Conservation (phyloP, 129 eudicot genomes). For the Saposhnikovia divaricata region DNA sequence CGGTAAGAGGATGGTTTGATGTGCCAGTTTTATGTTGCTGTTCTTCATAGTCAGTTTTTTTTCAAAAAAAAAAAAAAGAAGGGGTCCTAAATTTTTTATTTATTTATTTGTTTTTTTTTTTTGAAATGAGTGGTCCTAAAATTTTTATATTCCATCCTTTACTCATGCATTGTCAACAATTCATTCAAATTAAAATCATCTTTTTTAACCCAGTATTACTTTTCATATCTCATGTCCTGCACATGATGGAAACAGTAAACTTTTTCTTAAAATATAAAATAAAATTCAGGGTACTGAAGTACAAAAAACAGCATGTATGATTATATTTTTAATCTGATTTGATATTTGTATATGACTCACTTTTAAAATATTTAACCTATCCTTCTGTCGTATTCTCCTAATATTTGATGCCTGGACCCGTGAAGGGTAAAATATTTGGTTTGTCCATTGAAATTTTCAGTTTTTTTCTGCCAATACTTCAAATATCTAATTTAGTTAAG, state of each 20-base stretch:
- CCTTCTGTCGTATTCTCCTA: not conserved
- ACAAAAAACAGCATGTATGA: not conserved
- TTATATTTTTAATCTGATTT: not conserved
- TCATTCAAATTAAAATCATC: not conserved
- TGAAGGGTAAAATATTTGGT: not conserved
- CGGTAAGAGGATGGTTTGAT: conserved; percentile 54
- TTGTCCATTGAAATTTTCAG: not conserved
- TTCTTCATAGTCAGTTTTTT: not conserved
- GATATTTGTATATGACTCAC: not conserved
- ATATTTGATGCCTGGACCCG: not conserved
- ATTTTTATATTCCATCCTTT: not conserved
- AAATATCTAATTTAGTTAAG: not conserved
- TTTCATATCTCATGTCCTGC: not conserved
- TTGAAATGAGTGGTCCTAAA: too few relatives aligned
- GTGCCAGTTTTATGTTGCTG: not conserved
- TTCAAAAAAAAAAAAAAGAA: too few relatives aligned
- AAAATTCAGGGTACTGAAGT: not conserved
- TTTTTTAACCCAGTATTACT: not conserved
- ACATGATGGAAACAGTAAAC: not conserved
- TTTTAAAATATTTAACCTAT: not conserved
- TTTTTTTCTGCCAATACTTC: not conserved
- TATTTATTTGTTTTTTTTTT: not conserved
- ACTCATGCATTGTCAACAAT: not conserved
- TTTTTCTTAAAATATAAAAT: not conserved
- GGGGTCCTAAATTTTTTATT: not conserved